Conservation (phyloP, 345 rosid genomes). For the Linum trigynum region DNA sequence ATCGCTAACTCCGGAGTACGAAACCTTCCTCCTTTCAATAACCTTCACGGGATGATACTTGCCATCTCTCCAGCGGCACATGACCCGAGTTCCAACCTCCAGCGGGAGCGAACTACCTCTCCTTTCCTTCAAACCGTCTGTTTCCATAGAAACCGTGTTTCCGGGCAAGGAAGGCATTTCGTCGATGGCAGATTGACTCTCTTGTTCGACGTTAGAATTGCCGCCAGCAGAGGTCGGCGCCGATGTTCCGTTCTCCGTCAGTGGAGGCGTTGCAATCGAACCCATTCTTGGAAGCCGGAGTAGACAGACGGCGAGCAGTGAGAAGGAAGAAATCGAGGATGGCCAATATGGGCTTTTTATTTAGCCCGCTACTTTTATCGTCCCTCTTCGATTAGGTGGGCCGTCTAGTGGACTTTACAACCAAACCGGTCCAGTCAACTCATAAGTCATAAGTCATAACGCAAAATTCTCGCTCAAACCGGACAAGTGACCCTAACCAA, state of each 20-base stretch:
- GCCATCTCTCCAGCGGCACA: constrained; percentile 97
- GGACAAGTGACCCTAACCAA: no score
- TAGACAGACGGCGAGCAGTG: no score
- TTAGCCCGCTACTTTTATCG: no score
- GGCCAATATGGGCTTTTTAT: no score
- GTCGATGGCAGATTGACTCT: constrained; percentile 15
- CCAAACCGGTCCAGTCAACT: no score
- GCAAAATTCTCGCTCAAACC: no score
- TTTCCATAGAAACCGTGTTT: constrained; percentile 23
- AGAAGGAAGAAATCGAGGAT: no score
- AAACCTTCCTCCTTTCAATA: constrained; percentile 76
- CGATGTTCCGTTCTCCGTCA: constrained; percentile 29
- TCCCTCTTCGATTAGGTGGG: no score
- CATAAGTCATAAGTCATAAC: no score
- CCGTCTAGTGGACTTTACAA: no score
- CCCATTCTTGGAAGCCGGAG: constrained; percentile 37
- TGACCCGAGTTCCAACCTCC: constrained; percentile 92
- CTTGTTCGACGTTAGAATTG: constrained; percentile 30
- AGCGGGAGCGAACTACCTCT: constrained; percentile 55
- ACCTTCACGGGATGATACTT: constrained; percentile 94
- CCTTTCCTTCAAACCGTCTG: constrained; percentile 56
- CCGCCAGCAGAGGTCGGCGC: constrained; percentile 10
- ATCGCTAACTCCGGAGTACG: constrained; percentile 40
- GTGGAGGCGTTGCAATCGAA: constrained; percentile 47
- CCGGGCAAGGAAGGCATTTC: constrained; percentile 19